These are phyloP conservation scores for Umbelopsis sp. DNA, from an alignment of 192 early-diverging fungal species.

Conservation along the genomic window DNA sequence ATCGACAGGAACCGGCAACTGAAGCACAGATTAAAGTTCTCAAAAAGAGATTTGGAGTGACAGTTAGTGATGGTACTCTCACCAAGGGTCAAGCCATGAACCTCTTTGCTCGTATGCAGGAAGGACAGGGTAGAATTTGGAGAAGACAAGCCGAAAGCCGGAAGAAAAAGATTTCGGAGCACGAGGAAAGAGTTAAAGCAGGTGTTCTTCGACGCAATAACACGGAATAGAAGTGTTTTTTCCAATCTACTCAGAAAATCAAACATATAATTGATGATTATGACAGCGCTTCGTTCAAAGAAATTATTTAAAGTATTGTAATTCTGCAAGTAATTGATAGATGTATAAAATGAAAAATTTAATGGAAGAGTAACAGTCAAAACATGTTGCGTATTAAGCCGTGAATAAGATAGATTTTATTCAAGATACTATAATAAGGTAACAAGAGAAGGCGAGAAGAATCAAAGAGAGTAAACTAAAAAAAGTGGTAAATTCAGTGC, in stretches of 20 bases:
- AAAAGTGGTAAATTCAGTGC: background rate
- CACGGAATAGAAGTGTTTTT: background rate
- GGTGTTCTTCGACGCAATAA: constrained; percentile 10
- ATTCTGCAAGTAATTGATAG: no score
- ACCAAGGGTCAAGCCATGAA: constrained; percentile 75
- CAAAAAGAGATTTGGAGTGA: constrained; percentile 13
- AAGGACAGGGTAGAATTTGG: constrained; percentile 60
- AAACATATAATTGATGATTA: no score
- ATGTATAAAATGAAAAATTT: no score
- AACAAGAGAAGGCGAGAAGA: background rate
- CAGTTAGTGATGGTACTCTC: constrained; percentile 40
- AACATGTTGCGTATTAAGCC: no score
- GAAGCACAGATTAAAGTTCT: constrained; percentile 55
- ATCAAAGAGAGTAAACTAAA: constrained; percentile 3
- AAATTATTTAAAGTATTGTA: no score
- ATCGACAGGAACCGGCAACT: constrained; percentile 57
- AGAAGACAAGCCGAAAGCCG: constrained; percentile 24
- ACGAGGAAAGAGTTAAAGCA: constrained; percentile 3
- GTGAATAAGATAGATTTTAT: no score
- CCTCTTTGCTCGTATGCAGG: constrained; percentile 59
- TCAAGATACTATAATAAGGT: no score
- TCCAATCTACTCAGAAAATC: no score
- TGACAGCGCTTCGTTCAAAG: no score
- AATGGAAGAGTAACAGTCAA: no score
- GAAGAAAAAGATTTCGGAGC: constrained; percentile 25